Percentiles rank a stretch among this genome's conserved stretches.
phyloP scores from a whole-genome alignment of 495 filamentous ascomycete species.

The Penicillium paradoxum region DNA sequence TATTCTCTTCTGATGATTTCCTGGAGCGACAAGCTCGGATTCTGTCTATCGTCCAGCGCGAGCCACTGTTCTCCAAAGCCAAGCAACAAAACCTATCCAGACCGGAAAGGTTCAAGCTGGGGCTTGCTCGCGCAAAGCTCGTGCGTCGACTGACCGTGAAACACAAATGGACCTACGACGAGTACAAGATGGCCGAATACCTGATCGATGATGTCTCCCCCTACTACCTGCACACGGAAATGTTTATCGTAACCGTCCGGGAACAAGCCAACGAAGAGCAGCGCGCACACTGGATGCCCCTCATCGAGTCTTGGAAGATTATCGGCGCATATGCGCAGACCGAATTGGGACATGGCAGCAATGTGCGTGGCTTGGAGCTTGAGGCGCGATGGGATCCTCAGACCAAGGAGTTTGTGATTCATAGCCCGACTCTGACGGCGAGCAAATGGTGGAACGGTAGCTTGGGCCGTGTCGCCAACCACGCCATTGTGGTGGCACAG shows the following conservation, averaged over 20 bases:
- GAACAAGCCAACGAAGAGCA: constrained; percentile 45
- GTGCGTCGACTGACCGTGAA: constrained; percentile 36
- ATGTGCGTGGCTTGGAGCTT: constrained; percentile 44
- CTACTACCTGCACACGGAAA: constrained; percentile 34
- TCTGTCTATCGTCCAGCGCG: constrained; percentile 29
- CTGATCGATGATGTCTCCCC: constrained; percentile 42
- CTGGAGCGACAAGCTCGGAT: constrained; percentile 39
- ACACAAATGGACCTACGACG: constrained; percentile 37
- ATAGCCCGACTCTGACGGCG: constrained; percentile 44
- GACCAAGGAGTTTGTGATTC: constrained; percentile 40
- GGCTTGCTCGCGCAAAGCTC: constrained; percentile 43
- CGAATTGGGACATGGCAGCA: constrained; percentile 47
- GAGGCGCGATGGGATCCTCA: constrained; percentile 38
- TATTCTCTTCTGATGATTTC: constrained; percentile 37
- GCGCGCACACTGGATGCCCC: constrained; percentile 39
- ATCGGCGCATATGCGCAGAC: constrained; percentile 46
- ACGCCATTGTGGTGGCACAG: constrained; percentile 45
- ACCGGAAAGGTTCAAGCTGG: constrained; percentile 42
- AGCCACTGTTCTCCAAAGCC: constrained; percentile 39
- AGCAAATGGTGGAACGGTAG: constrained; percentile 51
- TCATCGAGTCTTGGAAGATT: constrained; percentile 39
- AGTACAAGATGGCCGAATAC: constrained; percentile 44
- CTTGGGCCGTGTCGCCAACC: constrained; percentile 39
- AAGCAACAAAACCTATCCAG: constrained; percentile 43
- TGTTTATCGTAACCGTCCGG: constrained; percentile 36